Evolutionary conservation across 139 green algal species (phyloP).

Genomic region (Astrephomene gubernaculifera): DNA sequence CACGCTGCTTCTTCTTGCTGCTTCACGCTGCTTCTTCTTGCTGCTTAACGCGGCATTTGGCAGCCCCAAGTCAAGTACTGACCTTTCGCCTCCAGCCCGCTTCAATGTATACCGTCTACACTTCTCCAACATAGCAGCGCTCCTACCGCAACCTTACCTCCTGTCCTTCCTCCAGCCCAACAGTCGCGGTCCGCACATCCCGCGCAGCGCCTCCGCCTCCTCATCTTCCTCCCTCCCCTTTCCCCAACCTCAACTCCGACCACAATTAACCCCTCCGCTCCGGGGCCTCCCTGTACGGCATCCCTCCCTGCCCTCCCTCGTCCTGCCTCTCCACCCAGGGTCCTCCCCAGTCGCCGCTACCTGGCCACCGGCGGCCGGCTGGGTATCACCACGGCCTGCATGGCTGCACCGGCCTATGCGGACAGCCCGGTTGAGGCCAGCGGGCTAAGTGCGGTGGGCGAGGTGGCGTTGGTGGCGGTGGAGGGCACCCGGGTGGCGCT

Average conservation of each 20-base stretch:
- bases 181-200: neutral
- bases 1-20: neutral
- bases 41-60: neutral
- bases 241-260: neutral
- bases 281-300: too few relatives aligned
- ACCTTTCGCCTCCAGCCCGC: too few relatives aligned
- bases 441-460: constrained; percentile 49
- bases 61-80: too few relatives aligned
- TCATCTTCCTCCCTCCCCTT: neutral
- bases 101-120: neutral
- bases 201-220: neutral
- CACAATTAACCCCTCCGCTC: too few relatives aligned
- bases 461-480: constrained; percentile 59
- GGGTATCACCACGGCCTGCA: constrained; percentile 53
- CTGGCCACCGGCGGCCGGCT: neutral
- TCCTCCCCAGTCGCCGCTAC: neutral
- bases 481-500: constrained; percentile 11
- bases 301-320: neutral
- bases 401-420: constrained; percentile 49
- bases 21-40: neutral
- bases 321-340: neutral
- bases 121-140: neutral
- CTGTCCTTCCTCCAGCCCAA: neutral
- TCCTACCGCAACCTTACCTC: neutral
- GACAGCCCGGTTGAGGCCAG: constrained; percentile 13